Base-by-base conservation (phyloP, 1,284 basidiomycete genomes). In the Ganoderma lingzhi region DNA sequence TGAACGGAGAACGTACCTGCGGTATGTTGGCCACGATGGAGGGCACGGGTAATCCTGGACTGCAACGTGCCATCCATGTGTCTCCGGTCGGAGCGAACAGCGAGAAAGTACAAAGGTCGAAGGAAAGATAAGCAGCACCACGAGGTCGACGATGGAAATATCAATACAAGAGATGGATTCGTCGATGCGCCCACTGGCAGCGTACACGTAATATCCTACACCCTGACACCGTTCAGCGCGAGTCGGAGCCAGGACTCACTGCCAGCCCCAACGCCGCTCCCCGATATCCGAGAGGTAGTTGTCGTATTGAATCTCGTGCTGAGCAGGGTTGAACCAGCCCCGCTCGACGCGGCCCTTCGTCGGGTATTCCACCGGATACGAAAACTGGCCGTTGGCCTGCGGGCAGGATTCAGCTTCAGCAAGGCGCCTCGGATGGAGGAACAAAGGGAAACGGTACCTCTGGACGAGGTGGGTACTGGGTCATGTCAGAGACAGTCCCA, bases 401-500 rank as follows among this genome's bases (percentile, higher is more conserved):
- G 32, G 2, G 5, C 4, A n/a, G 44, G 17, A 35, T 3, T 35
- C 4, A n/a, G 45, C 14, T 17, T 56, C 37, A 23, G 37, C n/a
- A 14, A 10, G 48, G 15, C n/a, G n/a, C 19, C n/a, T 60, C 35
- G 17, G 37, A 41, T 6, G 12, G n/a, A n/a, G 8, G n/a, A 14
- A 14, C 37, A 41, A 17, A 56, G 53, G 58, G 19, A n/a, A 6
- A n/a, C 6, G 60, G 42, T 41, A 69, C 68, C 44, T 65, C 53
- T n/a, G 28, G 9, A 4, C 44, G 55, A 2, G 61, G 64, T 5
- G 64, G 64, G 12, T 60, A 44, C 17, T 51, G 39, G 0, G 48
- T 19, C 30, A 69, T 53, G 37, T 63, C 44, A 6, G 68, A 64
- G 30, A 69, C 55, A 2, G 59, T 62, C 0, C 68, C 68, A 6